A percentile compares a stretch with the other conserved stretches of the same genome.
These are phyloP conservation scores for Mucuna pruriens DNA, from an alignment of 306 rosid species.

Conservation along the genomic window DNA sequence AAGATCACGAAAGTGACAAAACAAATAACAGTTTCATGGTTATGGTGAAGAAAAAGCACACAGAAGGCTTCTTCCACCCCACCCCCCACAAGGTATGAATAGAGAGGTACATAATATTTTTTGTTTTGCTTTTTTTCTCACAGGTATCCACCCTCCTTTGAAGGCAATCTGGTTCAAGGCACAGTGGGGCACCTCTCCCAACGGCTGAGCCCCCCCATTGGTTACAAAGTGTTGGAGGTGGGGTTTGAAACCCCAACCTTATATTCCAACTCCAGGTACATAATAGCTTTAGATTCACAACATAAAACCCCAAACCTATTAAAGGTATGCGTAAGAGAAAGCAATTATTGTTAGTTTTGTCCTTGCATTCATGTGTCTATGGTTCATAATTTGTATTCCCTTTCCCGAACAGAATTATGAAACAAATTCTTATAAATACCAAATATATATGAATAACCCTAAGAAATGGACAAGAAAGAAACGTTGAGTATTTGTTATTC, in stretches of 20 bases:
- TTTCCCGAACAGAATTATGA: not conserved
- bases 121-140: too few relatives aligned
- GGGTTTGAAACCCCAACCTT: too few relatives aligned
- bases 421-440: not conserved
- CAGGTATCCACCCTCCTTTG: too few relatives aligned
- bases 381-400: not conserved
- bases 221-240: too few relatives aligned
- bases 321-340: not conserved
- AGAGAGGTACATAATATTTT: not conserved
- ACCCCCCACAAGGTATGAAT: not conserved
- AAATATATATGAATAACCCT: not conserved
- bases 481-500: not conserved
- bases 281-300: not conserved
- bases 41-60: constrained; percentile 1
- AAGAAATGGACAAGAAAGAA: not conserved
- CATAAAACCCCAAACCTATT: not conserved
- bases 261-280: too few relatives aligned
- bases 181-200: too few relatives aligned
- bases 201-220: too few relatives aligned
- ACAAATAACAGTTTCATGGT: not conserved
- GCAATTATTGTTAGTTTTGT: not conserved
- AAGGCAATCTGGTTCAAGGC: too few relatives aligned
- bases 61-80: not conserved
- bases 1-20: not conserved
- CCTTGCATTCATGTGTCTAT: not conserved